phyloP scores from a whole-genome alignment of 345 rosid genomes.

The Sisymbrium altissimum region DNA sequence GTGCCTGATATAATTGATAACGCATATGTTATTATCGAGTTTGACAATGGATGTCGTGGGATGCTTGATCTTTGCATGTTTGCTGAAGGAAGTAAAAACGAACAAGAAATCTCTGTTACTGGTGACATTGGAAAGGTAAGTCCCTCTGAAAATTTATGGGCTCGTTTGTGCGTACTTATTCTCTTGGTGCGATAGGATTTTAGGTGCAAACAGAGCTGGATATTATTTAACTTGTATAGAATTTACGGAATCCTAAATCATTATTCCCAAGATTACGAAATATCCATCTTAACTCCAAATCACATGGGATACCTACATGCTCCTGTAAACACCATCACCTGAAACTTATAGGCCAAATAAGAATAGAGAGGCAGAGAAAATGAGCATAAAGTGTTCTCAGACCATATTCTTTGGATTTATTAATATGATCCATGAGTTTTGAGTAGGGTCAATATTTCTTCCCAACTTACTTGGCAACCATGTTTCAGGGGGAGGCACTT shows the following conservation, averaged over 20 bases:
- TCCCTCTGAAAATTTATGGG: background rate
- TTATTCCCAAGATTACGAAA: background rate
- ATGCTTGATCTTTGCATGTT: slow-evolving; percentile 98
- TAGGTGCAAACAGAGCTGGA: background rate
- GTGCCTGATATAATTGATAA: slow-evolving; percentile 90
- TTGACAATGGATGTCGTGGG: slow-evolving; percentile 85
- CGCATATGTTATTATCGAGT: slow-evolving; percentile 82
- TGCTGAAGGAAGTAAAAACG: slow-evolving; percentile 95
- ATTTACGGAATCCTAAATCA: background rate
- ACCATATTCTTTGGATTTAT: background rate
- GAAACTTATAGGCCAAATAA: slow-evolving; percentile 5
- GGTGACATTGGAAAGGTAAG: slow-evolving; percentile 76
- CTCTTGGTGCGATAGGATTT: background rate
- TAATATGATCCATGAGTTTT: background rate
- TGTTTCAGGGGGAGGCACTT: slow-evolving; percentile 81
- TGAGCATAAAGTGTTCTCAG: background rate
- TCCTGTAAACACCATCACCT: background rate
- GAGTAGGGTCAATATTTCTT: slow-evolving; percentile 4
- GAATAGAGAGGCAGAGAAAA: background rate
- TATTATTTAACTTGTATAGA: background rate
- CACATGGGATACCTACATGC: background rate
- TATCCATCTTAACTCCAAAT: background rate
- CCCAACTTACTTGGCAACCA: background rate
- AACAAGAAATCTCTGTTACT: slow-evolving; percentile 85
- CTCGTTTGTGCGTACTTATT: background rate